Conservation (phyloP, 441 rosid genomes). For the Jatropha podagrica region DNA sequence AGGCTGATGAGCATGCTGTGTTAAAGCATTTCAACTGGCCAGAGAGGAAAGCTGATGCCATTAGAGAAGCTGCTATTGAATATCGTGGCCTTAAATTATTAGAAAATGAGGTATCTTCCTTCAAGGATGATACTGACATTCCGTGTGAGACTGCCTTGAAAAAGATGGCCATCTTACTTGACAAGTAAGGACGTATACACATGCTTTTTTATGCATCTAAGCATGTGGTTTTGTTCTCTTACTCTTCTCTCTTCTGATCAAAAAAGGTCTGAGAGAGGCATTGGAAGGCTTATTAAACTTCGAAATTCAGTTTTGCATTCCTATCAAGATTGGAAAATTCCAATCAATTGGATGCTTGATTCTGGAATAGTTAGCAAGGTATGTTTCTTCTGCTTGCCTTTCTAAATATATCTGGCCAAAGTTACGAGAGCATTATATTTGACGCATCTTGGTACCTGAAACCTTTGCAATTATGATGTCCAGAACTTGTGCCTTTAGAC, state of each 20-base stretch:
- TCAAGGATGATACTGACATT: conserved; percentile 46
- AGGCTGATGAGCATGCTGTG: conserved; percentile 94
- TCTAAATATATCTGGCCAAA: not conserved
- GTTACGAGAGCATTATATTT: not conserved
- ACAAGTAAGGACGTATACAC: conserved; percentile 49
- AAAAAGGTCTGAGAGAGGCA: conserved; percentile 73
- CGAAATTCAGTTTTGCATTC: conserved; percentile 53
- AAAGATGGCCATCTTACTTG: conserved; percentile 77
- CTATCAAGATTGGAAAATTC: conserved; percentile 70
- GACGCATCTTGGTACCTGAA: not conserved
- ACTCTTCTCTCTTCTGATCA: conserved; percentile 14
- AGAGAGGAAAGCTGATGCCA: conserved; percentile 87
- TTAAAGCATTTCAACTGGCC: conserved; percentile 97
- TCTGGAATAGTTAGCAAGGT: conserved; percentile 70
- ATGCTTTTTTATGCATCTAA: conserved; percentile 6
- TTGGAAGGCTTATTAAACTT: conserved; percentile 58
- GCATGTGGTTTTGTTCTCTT: conserved; percentile 16
- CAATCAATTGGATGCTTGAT: conserved; percentile 91
- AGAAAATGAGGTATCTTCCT: conserved; percentile 64
- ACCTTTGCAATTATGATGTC: not conserved
- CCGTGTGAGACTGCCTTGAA: conserved; percentile 67
- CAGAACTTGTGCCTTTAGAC: not conserved
- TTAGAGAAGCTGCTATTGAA: conserved; percentile 87
- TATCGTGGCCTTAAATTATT: conserved; percentile 71
- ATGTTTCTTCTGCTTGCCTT: conserved; percentile 3